Evolutionary conservation across 2,329 filamentous ascomycete species (phyloP).

Genomic region (Amylocarpus encephaloides): DNA sequence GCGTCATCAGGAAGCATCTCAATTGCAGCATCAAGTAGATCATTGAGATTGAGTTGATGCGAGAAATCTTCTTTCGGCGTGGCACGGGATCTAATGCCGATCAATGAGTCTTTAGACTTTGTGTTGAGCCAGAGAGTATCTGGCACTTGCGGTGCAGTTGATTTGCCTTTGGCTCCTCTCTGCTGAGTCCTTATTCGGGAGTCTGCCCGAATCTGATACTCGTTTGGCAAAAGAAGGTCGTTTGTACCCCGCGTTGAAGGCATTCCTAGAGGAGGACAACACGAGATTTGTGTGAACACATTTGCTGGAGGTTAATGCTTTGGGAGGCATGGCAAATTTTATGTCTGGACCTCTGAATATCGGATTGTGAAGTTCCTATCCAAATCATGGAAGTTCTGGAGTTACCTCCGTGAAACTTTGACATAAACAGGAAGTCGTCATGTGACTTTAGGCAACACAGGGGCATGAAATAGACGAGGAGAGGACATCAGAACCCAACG

Average conservation of each 20-base stretch:
- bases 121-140: slow-evolving; percentile 10
- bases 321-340: no score
- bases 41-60: slow-evolving; percentile 26
- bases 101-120: slow-evolving; percentile 4
- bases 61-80: slow-evolving; percentile 17
- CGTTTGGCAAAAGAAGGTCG: slow-evolving; percentile 3
- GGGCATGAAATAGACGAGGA: background rate
- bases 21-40: slow-evolving; percentile 26
- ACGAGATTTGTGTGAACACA: no score
- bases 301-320: no score
- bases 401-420: no score
- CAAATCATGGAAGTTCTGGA: no score
- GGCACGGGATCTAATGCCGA: slow-evolving; percentile 20
- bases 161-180: background rate
- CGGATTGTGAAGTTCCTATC: no score
- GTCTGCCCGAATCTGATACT: slow-evolving; percentile 5
- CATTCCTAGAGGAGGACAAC: no score
- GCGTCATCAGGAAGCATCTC: slow-evolving; percentile 23
- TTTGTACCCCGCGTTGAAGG: slow-evolving; percentile 2
- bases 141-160: background rate
- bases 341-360: no score
- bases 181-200: background rate
- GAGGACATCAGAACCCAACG: no score
- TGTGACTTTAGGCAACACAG: slow-evolving; percentile 4
- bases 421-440: background rate